Conservation (phyloP, 2,329 filamentous ascomycete species). For the Fusarium acutatum region DNA sequence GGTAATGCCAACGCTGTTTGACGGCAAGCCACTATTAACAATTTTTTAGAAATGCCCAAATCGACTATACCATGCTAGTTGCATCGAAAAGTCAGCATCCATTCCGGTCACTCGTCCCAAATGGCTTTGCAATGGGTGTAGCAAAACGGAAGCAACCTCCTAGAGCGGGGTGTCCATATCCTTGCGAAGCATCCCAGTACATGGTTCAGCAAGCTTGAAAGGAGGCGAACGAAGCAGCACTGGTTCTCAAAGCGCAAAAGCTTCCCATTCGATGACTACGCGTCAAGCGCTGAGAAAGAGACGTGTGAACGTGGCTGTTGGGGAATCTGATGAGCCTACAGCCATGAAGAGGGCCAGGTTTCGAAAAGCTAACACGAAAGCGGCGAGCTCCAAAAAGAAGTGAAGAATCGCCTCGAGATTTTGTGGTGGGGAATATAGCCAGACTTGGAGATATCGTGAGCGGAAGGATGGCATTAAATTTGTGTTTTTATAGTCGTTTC, state of each 20-base stretch:
- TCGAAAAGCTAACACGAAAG: background rate
- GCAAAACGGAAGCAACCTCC: slow-evolving; percentile 30
- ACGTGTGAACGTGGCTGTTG: background rate
- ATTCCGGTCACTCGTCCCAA: slow-evolving; percentile 47
- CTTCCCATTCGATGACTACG: background rate
- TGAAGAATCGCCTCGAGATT: background rate
- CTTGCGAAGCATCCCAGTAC: slow-evolving; percentile 4
- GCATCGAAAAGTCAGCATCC: slow-evolving; percentile 50
- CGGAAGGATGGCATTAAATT: slow-evolving; percentile 14
- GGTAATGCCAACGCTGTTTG: slow-evolving; percentile 46
- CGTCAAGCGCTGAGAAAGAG: slow-evolving; percentile 6
- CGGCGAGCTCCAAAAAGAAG: background rate
- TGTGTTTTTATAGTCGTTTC: slow-evolving; percentile 19
- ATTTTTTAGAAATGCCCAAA: slow-evolving; percentile 51
- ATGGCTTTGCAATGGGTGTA: slow-evolving; percentile 58
- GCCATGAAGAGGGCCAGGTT: slow-evolving; percentile 2
- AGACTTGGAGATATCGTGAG: slow-evolving; percentile 13
- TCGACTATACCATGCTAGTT: slow-evolving; percentile 60
- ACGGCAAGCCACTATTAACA: slow-evolving; percentile 23
- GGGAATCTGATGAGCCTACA: background rate
- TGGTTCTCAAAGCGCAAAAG: background rate
- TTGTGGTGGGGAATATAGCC: slow-evolving; percentile 1
- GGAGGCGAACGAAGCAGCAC: background rate
- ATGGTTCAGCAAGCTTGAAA: background rate
- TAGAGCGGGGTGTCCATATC: slow-evolving; percentile 39